Evolutionary conservation across 2,329 filamentous ascomycete species (phyloP).

Genomic region (Fusarium sp.): DNA sequence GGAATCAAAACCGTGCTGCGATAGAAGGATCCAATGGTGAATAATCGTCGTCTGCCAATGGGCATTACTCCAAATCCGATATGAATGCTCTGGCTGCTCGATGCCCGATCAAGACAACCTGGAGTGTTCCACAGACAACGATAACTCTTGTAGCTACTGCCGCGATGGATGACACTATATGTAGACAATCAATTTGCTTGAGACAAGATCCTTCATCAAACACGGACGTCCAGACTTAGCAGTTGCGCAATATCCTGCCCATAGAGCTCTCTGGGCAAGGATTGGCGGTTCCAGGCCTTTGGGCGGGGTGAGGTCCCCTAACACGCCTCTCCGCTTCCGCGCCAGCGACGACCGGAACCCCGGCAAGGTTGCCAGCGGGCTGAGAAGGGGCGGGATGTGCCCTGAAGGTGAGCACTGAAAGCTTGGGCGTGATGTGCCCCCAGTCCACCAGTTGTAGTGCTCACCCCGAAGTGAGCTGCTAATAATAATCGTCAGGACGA

Average conservation of each 20-base stretch:
- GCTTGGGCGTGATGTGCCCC: constrained; percentile 1
- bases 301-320: constrained; percentile 15
- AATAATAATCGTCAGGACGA: constrained; percentile 2
- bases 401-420: neutral
- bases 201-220: neutral
- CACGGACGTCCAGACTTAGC: neutral
- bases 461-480: constrained; percentile 1
- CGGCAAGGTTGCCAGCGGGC: constrained; percentile 9
- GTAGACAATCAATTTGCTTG: neutral
- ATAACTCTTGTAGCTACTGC: neutral
- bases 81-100: too few relatives aligned
- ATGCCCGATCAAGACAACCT: too few relatives aligned
- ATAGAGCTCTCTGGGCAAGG: constrained; percentile 9
- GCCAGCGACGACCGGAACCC: constrained; percentile 9
- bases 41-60: too few relatives aligned
- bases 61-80: too few relatives aligned
- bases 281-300: constrained; percentile 11
- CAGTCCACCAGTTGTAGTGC: neutral
- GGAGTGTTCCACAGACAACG: neutral
- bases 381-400: constrained; percentile 11
- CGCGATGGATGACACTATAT: neutral
- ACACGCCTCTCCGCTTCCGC: constrained; percentile 9
- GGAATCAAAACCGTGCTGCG: neutral
- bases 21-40: too few relatives aligned
- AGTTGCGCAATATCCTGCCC: constrained; percentile 6